Evolutionary conservation across 495 filamentous ascomycete species (phyloP).

Genomic region (Neurospora sp.): DNA sequence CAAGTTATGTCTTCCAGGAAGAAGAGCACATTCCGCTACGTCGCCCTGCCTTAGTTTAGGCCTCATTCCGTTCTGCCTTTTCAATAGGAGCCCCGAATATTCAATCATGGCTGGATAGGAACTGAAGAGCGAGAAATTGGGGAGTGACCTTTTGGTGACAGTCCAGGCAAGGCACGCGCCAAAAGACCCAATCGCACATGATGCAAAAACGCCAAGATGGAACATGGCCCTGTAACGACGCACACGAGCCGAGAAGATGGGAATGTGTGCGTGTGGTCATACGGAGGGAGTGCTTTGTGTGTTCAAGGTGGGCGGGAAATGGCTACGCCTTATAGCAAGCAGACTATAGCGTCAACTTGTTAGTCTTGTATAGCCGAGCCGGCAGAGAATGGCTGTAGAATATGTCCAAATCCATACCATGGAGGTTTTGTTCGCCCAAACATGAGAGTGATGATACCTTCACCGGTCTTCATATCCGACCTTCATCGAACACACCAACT

Average conservation of each 20-base stretch:
- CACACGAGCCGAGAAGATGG: neutral
- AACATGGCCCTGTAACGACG: neutral
- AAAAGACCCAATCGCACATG: neutral
- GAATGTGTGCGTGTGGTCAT: neutral
- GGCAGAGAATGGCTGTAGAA: neutral
- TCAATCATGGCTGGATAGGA: neutral
- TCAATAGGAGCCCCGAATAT: neutral
- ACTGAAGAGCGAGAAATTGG: neutral
- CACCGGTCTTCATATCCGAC: slow-evolving; percentile 20
- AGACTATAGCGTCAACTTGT: neutral
- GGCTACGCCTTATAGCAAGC: neutral
- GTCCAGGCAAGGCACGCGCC: neutral
- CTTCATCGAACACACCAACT: slow-evolving; percentile 18
- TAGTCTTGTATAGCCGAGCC: neutral
- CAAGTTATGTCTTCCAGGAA: neutral
- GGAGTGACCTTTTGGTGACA: neutral
- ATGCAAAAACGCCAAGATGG: neutral
- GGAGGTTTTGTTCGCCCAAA: neutral
- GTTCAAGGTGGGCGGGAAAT: neutral
- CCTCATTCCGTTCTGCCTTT: neutral
- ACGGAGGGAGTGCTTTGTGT: neutral
- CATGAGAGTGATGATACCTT: neutral
- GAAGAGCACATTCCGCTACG: neutral
- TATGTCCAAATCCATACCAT: neutral
- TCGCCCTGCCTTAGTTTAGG: neutral